Evolutionary conservation across 139 green algal species (phyloP), one percentile per base, ranked within the genome.

Genomic region (Chlorokybus atmophyticus): DNA sequence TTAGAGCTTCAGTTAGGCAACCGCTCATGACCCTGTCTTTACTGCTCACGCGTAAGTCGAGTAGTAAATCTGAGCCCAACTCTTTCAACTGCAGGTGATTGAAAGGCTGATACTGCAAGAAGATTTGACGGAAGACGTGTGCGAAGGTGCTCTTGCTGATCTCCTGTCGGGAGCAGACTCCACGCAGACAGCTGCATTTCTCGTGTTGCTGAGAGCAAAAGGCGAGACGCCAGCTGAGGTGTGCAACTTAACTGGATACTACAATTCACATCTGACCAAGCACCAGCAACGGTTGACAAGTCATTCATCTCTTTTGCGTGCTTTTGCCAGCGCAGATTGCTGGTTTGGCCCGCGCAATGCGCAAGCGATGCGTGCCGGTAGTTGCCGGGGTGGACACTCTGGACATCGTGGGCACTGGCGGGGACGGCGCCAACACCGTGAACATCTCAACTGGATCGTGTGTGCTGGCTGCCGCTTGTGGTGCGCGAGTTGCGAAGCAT

Each of bases 361-460:
- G 81, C 10, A 50, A 59, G 19, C 65, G 77, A 28, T 50, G 55
- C 1, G 32, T 92, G 6, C 52, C 31, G 0, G 86, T 95, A 21
- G 28, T 85, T 6, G 40, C 38, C 10, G 40, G 38, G 2, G 31
- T 32, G 27, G 57, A 62, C 48, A 63, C 81, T 10, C 47, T 99
- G 53, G 92, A 99, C 80, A 98, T 99, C 56, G 92, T 98, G 55
- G 92, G 92, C 31, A 99, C 92, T 0, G 92, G 92, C 25, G 92
- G 92, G 7, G 92, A 99, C 68, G 83, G 83, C 73, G 93, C 94
- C 35, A 89, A 90, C 38, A 93, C 84, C 8, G 88, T 99, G 35
- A 99, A 99, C 79, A 99, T 99, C 65, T 93, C 79, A 30, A 99
- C 92, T 0, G 92, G 92, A 3, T 81, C 92, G 2, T 90, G 71